Evolutionary conservation across 1,139 yeast species (phyloP).

Genomic region (Candida neerlandica): DNA sequence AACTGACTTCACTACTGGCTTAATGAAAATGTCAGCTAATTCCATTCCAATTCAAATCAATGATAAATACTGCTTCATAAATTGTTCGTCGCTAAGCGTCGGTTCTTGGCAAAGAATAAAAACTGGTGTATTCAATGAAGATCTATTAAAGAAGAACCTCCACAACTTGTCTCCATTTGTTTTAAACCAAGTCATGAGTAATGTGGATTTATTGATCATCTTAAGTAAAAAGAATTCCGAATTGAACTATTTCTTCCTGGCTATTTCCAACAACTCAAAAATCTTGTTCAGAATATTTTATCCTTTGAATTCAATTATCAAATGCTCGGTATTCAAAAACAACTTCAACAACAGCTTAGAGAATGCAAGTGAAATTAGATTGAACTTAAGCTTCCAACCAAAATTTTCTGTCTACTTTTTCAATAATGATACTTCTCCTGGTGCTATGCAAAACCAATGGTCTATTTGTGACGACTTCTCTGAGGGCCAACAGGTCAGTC

Average conservation of each 20-base stretch:
- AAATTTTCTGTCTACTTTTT: constrained; percentile 75
- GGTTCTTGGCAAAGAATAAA: constrained; percentile 81
- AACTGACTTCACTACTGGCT: not conserved
- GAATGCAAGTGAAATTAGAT: constrained; percentile 48
- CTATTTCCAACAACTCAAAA: constrained; percentile 65
- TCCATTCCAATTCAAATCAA: constrained; percentile 55
- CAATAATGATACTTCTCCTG: constrained; percentile 36
- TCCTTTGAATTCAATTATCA: constrained; percentile 52
- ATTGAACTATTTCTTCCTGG: constrained; percentile 72
- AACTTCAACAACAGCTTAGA: constrained; percentile 23
- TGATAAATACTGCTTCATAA: constrained; percentile 68
- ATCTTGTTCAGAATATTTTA: constrained; percentile 71
- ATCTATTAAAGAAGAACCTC: constrained; percentile 43
- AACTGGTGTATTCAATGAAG: constrained; percentile 56
- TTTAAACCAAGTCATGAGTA: constrained; percentile 60
- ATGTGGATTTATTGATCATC: constrained; percentile 68
- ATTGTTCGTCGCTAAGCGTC: constrained; percentile 66
- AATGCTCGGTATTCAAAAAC: constrained; percentile 52
- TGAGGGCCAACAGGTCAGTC: constrained; percentile 77
- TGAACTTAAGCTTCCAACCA: constrained; percentile 61
- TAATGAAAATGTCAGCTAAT: not conserved
- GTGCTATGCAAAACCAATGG: constrained; percentile 68
- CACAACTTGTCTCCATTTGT: constrained; percentile 68
- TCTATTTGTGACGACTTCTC: constrained; percentile 81
- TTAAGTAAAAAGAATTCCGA: constrained; percentile 70